A percentile compares a stretch with the other conserved stretches of the same genome.
phyloP scores from a whole-genome alignment of 768 basidiomycete genomes.

The Saitozyma podzolica region DNA sequence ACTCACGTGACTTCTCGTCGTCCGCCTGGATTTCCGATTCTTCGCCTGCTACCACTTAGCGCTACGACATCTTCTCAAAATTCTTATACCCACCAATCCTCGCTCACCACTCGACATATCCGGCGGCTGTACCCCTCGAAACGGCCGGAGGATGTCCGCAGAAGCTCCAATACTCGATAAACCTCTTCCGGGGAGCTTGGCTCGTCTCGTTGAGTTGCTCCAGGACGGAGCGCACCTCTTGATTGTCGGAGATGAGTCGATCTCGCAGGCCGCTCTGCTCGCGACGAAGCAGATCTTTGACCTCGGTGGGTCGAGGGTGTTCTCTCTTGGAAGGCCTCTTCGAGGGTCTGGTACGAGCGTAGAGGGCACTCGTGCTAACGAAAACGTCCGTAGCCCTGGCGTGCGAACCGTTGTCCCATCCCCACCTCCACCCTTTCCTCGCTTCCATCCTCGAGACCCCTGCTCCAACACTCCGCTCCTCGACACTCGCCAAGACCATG shows the following conservation, averaged over 20 bases:
- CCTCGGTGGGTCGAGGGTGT: conserved; percentile 39
- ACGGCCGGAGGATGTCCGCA: too few relatives aligned
- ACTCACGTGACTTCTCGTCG: too few relatives aligned
- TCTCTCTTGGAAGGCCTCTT: too few relatives aligned
- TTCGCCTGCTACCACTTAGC: too few relatives aligned
- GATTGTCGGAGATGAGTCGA: conserved; percentile 39
- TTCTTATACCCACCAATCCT: too few relatives aligned
- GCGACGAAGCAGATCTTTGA: conserved; percentile 53
- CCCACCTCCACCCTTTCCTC: conserved; percentile 67
- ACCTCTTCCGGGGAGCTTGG: too few relatives aligned
- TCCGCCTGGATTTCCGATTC: too few relatives aligned
- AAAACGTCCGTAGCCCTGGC: conserved; percentile 45
- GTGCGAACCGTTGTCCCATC: conserved; percentile 64
- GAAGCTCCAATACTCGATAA: too few relatives aligned
- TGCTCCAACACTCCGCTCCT: conserved; percentile 61
- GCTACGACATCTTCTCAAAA: too few relatives aligned
- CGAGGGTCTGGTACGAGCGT: conserved; percentile 49
- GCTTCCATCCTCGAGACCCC: conserved; percentile 66
- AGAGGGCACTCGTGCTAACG: conserved; percentile 65
- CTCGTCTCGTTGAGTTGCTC: conserved; percentile 6
- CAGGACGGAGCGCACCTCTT: conserved; percentile 30
- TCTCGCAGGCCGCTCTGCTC: conserved; percentile 40
- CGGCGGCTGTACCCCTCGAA: too few relatives aligned
- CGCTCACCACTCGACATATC: too few relatives aligned
- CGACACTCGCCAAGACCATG: conserved; percentile 40